Conservation (phyloP, 768 basidiomycete genomes). For the Tylopilus felleus region DNA sequence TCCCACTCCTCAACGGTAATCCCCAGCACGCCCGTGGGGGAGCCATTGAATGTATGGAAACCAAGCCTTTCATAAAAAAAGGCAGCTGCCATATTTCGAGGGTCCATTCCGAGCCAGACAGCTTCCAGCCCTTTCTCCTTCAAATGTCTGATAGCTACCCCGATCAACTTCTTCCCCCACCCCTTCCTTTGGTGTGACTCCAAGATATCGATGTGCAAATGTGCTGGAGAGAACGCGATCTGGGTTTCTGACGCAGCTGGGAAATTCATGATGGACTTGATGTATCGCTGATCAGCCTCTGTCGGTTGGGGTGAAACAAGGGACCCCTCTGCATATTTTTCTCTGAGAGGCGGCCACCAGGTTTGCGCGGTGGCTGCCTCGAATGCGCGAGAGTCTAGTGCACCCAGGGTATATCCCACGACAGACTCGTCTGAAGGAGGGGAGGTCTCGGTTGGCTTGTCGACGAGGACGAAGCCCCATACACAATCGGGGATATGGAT, state of each 20-base stretch:
- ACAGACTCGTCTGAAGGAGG: conserved; percentile 37
- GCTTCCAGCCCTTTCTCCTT: conserved; percentile 42
- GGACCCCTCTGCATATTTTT: conserved; percentile 44
- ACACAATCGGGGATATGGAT: conserved; percentile 54
- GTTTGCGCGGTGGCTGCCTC: conserved; percentile 49
- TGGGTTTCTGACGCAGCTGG: conserved; percentile 47
- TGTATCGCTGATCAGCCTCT: conserved; percentile 29
- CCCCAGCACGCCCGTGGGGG: conserved; percentile 49
- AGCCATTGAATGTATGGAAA: conserved; percentile 55
- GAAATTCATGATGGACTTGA: conserved; percentile 34
- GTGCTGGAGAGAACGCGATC: conserved; percentile 65
- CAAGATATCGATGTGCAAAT: conserved; percentile 73
- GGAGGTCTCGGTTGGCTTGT: conserved; percentile 30
- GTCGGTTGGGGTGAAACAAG: conserved; percentile 16
- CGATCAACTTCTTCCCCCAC: conserved; percentile 67
- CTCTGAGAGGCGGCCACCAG: conserved; percentile 67
- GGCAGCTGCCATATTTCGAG: conserved; percentile 56
- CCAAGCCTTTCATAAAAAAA: conserved; percentile 62
- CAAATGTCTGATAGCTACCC: conserved; percentile 51
- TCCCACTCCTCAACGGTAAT: conserved; percentile 45
- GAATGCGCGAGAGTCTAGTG: conserved; percentile 63
- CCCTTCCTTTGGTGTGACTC: conserved; percentile 63
- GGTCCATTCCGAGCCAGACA: conserved; percentile 69
- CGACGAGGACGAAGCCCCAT: conserved; percentile 73
- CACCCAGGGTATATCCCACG: conserved; percentile 71